Base-by-base conservation (phyloP, 345 rosid species). In the Mallotus nudiflorus region DNA sequence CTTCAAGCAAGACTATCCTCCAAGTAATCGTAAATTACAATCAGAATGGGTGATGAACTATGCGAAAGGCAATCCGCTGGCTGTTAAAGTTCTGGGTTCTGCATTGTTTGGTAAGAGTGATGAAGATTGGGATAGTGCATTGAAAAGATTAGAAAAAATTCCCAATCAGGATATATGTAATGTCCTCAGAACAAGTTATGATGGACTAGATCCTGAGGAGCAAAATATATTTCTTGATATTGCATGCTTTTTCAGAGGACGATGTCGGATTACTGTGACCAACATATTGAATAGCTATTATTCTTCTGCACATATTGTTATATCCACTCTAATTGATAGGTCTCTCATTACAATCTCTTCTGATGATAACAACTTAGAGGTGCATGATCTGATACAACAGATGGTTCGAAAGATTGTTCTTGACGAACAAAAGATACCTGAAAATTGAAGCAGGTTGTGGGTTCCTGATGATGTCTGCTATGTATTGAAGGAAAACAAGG, bases 21-120 rank as follows among this genome's bases (percentile, higher is more conserved):
- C n/a, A 48, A 16, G 11, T 14, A 20, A 12, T 12, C 20, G 8
- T n/a, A 48, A 3, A 56, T 69, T 4, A 27, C 73, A 22, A 58
- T 42, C 46, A 12, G 14, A 48, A 10, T 13, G 24, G 14, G 57
- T 33, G 20, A 28, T 59, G 7, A 12, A 6, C 1, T 59, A 69
- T 50, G 74, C 67, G 1, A 18, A 37, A 29, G 67, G 74, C 0
- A 48, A 45, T 50, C 67, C 67, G 1, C 51, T 70, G 51, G 67
- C 74, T 16, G 48, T 70, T 49, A 50, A 22, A 24, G 67, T 70
- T 25, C 49, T 70, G 59, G 74, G 74, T 24, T 35, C 67, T 25
- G 19, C 50, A 15, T 25, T 70, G 18, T 33, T 15, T 60, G 48
- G 11, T 1, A 50, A 4, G 3, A 39, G 67, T 19, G 12, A 19